Percentiles rank a stretch among this genome's conserved stretches.
These are phyloP conservation scores for Cladophialophora chaetospira DNA, from an alignment of 2,329 filamentous ascomycete species.

Conservation along the genomic window DNA sequence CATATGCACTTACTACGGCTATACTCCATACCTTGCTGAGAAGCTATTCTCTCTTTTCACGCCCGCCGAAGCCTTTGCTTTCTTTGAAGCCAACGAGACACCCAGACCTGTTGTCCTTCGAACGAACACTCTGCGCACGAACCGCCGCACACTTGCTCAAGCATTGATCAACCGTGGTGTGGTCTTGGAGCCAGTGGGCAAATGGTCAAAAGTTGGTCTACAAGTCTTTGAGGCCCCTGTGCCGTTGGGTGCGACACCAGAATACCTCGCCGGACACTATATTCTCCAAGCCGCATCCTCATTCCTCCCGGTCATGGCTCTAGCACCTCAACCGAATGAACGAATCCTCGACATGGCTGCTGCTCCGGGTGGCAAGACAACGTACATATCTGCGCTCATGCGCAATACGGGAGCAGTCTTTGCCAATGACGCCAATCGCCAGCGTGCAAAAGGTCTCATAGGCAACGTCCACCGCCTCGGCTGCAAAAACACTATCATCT, in stretches of 20 bases:
- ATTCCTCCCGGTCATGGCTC: constrained; percentile 95
- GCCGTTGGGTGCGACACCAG: constrained; percentile 89
- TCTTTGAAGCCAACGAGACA: constrained; percentile 98
- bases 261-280: constrained; percentile 96
- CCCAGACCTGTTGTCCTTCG: constrained; percentile 91
- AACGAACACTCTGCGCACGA: constrained; percentile 87
- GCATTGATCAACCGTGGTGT: constrained; percentile 94
- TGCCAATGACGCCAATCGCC: constrained; percentile 94
- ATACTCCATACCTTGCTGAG: constrained; percentile 90
- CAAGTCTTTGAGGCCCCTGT: constrained; percentile 92
- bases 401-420: constrained; percentile 95
- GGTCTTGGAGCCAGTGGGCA: constrained; percentile 92
- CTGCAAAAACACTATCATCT: constrained; percentile 90
- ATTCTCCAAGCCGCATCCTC: constrained; percentile 96
- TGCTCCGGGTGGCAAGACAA: constrained; percentile 94
- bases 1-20: constrained; percentile 95
- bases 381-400: constrained; percentile 94
- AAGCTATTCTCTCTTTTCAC: constrained; percentile 94
- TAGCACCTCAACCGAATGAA: constrained; percentile 91
- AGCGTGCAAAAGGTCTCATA: constrained; percentile 92
- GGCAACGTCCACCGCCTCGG: constrained; percentile 96
- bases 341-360: constrained; percentile 92
- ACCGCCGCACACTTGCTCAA: constrained; percentile 80
- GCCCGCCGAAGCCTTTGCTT: constrained; percentile 90
- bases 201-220: constrained; percentile 97